Evolutionary conservation across 768 basidiomycete species (phyloP).

Genomic region (Clathrus columnatus): DNA sequence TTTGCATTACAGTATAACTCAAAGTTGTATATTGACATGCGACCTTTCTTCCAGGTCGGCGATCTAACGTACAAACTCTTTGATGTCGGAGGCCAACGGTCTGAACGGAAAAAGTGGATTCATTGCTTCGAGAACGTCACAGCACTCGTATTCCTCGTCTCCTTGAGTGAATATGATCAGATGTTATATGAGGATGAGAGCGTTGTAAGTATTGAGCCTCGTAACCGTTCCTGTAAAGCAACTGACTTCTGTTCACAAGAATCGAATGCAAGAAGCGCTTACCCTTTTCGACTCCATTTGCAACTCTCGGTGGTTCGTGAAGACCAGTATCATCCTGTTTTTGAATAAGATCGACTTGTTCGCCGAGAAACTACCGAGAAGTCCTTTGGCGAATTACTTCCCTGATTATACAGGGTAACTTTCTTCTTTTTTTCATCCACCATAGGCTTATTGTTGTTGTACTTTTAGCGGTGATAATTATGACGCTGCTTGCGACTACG

Average conservation of each 20-base stretch:
- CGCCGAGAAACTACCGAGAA: constrained; percentile 61
- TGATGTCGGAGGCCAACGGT: constrained; percentile 85
- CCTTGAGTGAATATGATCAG: constrained; percentile 86
- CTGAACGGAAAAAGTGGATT: constrained; percentile 92
- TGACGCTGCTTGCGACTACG: constrained; percentile 82
- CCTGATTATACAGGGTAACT: constrained; percentile 35
- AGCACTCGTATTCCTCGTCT: constrained; percentile 61
- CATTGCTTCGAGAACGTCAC: constrained; percentile 58
- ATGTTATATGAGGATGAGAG: constrained; percentile 84
- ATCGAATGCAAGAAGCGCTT: constrained; percentile 95
- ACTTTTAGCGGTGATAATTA: constrained; percentile 56
- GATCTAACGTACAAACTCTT: constrained; percentile 90
- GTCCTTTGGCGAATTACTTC: constrained; percentile 33
- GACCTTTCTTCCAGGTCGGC: constrained; percentile 50
- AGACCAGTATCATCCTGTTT: constrained; percentile 83
- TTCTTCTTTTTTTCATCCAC: not conserved
- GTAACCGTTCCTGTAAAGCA: no score
- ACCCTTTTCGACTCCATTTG: constrained; percentile 79
- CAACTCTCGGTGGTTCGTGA: constrained; percentile 81
- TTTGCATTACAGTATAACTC: not conserved
- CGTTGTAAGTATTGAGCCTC: constrained; percentile 31
- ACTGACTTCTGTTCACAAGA: constrained; percentile 35
- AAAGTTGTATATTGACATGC: not conserved
- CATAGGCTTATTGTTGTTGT: not conserved
- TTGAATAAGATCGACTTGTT: constrained; percentile 71